Conservation (phyloP, 257 asterid species). For the Plantago major region DNA sequence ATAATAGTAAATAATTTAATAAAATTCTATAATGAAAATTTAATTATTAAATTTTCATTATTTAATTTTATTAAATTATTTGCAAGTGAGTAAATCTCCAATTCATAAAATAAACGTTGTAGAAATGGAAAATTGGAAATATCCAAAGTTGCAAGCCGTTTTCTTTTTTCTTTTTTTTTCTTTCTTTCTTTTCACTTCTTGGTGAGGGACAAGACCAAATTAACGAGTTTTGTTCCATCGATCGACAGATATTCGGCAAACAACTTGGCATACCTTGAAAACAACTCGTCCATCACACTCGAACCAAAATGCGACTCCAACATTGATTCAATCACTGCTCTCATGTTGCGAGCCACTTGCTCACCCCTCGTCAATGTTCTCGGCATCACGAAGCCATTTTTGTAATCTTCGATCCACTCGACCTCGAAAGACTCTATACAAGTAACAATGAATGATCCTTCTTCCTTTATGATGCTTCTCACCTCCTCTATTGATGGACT, state of each 20-base stretch:
- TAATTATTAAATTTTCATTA: too few species aligned
- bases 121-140: too few species aligned
- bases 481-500: conserved; percentile 55
- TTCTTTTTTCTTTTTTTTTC: too few species aligned
- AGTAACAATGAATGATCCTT: conserved; percentile 45
- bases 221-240: conserved; percentile 27
- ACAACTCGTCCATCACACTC: conserved; percentile 45
- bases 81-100: too few species aligned
- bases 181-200: background rate
- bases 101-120: too few species aligned
- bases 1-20: too few species aligned
- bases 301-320: conserved; percentile 44
- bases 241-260: conserved; percentile 37
- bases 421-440: conserved; percentile 31
- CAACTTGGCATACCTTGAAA: conserved; percentile 29
- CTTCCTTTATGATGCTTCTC: conserved; percentile 27
- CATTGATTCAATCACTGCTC: conserved; percentile 74
- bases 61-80: too few species aligned
- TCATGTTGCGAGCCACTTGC: conserved; percentile 33
- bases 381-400: background rate
- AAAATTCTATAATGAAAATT: too few species aligned
- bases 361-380: conserved; percentile 29
- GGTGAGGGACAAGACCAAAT: conserved; percentile 44
- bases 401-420: conserved; percentile 39
- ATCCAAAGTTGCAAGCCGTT: too few species aligned